Evolutionary conservation across 2,329 filamentous ascomycete genomes (phyloP), one percentile per base, ranked within the genome.

Genomic region (Bretziella fagacearum): DNA sequence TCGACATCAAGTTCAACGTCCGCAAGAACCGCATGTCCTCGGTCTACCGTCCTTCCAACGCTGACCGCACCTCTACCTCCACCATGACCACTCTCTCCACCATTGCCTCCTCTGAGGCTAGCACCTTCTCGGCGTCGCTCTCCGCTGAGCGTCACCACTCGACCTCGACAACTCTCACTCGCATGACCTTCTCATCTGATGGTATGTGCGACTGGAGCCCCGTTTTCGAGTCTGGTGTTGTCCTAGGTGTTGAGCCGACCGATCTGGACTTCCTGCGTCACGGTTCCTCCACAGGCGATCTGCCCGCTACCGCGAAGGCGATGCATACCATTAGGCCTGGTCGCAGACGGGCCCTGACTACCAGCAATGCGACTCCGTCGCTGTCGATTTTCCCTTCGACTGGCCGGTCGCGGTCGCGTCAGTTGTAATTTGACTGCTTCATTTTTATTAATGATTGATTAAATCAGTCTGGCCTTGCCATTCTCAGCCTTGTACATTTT

Each of bases 11-110:
- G 47, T 46, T 46, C 42, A 49, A 49, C 37, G 37, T 36, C 15
- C 46, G 42, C 26, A 42, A 48, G 35, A 51, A 57, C 49, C 56
- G 57, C 25, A 46, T 44, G 42, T 47, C 50, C 8, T 36, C 46
- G 33, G 54, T 54, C 47, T 56, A 53, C 44, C 63, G 66, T 52
- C 63, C 59, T 4, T 56, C 58, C 7, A 39, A 39, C 35, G 58
- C 62, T 30, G 59, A 68, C 48, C 68, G 72, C 13, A 66, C 64
- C 18, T 75, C 71, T 58, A 71, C 69, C 8, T 75, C 70, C 5
- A 76, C 73, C 4, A 72, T 66, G 1, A 64, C 59, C 15, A 50
- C 48, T 17, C 33, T 50, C 23, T 50, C 48, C 20, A 75, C 71
- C 15, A 48, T 48, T 15, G 49, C 49, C 41, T 51, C 46, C 8